Evolutionary conservation across 1,284 basidiomycete species (phyloP), one percentile per base, ranked within the genome.

Genomic region (Gymnopus androsaceus): DNA sequence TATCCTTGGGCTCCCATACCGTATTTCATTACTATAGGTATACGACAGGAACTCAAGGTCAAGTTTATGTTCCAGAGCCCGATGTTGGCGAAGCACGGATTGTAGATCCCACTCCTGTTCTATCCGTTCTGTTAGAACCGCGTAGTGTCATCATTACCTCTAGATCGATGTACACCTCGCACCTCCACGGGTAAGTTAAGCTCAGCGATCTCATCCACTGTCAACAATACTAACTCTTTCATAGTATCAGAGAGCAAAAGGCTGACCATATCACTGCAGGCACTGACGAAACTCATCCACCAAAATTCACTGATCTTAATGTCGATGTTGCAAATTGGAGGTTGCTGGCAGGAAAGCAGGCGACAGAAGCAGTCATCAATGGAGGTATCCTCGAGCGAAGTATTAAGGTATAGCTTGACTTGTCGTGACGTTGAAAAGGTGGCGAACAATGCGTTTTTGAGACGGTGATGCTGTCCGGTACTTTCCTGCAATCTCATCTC

Each of bases 11-110:
- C 28, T 90, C 91, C 0, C 89, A 94, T 70, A 79, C 90, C 1
- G 75, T 94, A 44, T 89, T 98, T 64, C 85, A 96, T 70, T 88
- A 96, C 67, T 93, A 93, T 69, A 81, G 80, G 56, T 95, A 93
- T 65, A 71, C 69, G 57, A 31, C 63, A 25, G 66, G 69, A 23
- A 61, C 49, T 51, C 61, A 45, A 55, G 44, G 42, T 54, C 62
- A 48, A 51, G 53, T 41, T 33, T 30, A 42, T 19, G 19, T 1
- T 36, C 14, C 38, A 27, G 21, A 12, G 3, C 25, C 41, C 25
- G 25, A 25, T 27, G 25, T 19, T 15, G 61, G 48, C 14, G 57
- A 60, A 42, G 85, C 82, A 40, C 78, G 79, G 57, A 62, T 78
- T 4, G 84, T 94, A 59, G 81, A 88, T 54, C 79, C 79, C 23